Evolutionary conservation across 2,329 filamentous ascomycete species (phyloP).

Genomic region (Xylaria sp.): DNA sequence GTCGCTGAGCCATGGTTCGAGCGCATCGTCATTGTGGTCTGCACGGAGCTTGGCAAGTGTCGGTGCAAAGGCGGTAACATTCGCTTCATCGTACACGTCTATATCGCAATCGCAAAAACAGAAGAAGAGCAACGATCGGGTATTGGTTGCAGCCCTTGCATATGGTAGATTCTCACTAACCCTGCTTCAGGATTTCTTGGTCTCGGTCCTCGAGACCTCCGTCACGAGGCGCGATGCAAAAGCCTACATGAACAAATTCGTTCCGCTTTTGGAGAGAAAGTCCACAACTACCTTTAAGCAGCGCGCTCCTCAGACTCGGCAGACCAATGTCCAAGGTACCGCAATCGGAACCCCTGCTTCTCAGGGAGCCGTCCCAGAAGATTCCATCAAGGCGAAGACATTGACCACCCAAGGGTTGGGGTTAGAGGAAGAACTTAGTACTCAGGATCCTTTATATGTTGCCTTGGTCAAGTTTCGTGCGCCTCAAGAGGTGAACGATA

Average conservation of each 20-base stretch:
- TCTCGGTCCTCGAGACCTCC: constrained; percentile 84
- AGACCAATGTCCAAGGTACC: constrained; percentile 16
- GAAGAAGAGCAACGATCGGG: constrained; percentile 51
- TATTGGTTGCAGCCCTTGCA: constrained; percentile 31
- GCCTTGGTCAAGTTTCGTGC: constrained; percentile 83
- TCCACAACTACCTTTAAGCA: constrained; percentile 38
- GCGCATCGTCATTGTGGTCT: constrained; percentile 26
- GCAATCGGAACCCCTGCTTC: constrained; percentile 1
- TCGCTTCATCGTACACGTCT: constrained; percentile 41
- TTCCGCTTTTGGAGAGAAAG: constrained; percentile 38
- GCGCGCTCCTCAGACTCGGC: constrained; percentile 31
- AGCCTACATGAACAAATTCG: constrained; percentile 87
- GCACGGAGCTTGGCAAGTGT: constrained; percentile 30
- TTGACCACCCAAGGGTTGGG: constrained; percentile 15
- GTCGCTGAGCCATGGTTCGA: too few species aligned
- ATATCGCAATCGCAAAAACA: constrained; percentile 50
- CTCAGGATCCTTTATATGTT: constrained; percentile 58
- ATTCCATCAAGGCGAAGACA: constrained; percentile 4
- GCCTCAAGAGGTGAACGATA: constrained; percentile 70
- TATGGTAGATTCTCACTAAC: constrained; percentile 16
- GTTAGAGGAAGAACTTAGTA: constrained; percentile 49
- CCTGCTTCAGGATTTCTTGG: constrained; percentile 71
- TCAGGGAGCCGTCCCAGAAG: constrained; percentile 3
- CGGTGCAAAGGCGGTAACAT: constrained; percentile 32
- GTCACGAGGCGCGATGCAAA: constrained; percentile 92